These are phyloP conservation scores for Carnegiea gigantea DNA, from an alignment of 179 eudicot genomes.

Conservation along the genomic window DNA sequence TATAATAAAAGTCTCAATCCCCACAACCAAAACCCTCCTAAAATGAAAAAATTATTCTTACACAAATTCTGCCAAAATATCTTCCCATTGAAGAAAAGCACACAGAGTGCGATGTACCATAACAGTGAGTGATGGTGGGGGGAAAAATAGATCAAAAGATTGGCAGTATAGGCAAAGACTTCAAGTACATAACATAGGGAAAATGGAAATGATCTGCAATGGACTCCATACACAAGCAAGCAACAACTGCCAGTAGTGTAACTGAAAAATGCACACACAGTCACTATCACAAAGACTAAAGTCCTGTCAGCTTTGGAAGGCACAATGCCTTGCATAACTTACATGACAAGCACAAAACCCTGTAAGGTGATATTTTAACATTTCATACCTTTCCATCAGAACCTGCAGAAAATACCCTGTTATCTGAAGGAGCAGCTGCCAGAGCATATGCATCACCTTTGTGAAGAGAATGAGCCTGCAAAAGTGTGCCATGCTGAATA, in stretches of 20 bases:
- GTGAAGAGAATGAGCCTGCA: conserved; percentile 85
- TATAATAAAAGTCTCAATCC: no score
- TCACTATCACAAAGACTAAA: no score
- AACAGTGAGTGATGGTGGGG: no score
- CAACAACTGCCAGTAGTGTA: background rate
- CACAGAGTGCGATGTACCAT: no score
- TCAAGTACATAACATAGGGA: no score
- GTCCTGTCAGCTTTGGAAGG: background rate
- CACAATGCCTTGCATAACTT: no score
- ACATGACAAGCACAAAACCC: background rate
- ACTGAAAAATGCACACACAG: background rate
- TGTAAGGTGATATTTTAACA: background rate
- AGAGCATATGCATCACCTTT: conserved; percentile 88
- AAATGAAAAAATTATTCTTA: no score
- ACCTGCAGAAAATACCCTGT: conserved; percentile 87
- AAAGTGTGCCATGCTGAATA: conserved; percentile 76
- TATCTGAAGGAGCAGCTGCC: conserved; percentile 82
- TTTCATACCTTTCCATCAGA: conserved; percentile 94
- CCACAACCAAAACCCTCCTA: no score
- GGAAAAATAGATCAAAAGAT: no score
- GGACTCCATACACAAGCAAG: background rate
- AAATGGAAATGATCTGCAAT: background rate
- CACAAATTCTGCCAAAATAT: no score
- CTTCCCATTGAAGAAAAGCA: no score
- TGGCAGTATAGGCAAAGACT: no score